phyloP scores from a whole-genome alignment of 306 rosid species.

The Vigna reflexopilosa region DNA sequence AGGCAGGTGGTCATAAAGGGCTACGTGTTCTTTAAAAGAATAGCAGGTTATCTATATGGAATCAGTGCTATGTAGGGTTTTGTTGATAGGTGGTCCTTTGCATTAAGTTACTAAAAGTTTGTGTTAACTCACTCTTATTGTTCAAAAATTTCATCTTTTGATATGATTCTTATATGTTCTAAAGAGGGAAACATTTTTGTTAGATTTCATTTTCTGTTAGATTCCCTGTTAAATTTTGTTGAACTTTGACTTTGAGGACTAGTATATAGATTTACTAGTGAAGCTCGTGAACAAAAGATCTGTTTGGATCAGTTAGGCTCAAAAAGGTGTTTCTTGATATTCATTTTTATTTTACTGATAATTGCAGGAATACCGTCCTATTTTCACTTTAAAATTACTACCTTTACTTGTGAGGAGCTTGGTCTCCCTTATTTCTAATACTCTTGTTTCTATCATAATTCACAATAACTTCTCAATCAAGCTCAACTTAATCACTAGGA shows the following conservation, averaged over 20 bases:
- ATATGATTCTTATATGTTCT: background rate
- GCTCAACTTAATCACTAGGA: background rate
- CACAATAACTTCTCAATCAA: slow-evolving; percentile 11
- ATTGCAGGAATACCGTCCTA: background rate
- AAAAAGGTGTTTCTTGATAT: background rate
- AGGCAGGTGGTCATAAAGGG: background rate
- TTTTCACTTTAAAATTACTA: background rate
- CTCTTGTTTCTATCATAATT: background rate
- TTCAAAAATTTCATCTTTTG: background rate
- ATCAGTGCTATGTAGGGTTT: background rate
- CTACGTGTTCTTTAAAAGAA: background rate
- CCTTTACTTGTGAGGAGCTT: background rate
- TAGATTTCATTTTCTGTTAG: background rate
- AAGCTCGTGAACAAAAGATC: slow-evolving; percentile 13
- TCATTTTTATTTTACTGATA: background rate
- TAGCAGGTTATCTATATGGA: background rate
- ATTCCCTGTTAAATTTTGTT: background rate
- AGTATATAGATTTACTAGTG: background rate
- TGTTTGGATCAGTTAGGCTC: background rate
- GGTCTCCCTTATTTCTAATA: slow-evolving; percentile 11
- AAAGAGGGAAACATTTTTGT: background rate
- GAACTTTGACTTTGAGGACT: slow-evolving; percentile 10
- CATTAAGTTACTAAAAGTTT: background rate
- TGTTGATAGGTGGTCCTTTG: slow-evolving; percentile 4
- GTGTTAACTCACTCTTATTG: background rate